Percentiles rank a stretch among this genome's conserved stretches.
These are phyloP conservation scores for Chalciporus sp. DNA, from an alignment of 1,284 basidiomycete species.

Conservation along the genomic window DNA sequence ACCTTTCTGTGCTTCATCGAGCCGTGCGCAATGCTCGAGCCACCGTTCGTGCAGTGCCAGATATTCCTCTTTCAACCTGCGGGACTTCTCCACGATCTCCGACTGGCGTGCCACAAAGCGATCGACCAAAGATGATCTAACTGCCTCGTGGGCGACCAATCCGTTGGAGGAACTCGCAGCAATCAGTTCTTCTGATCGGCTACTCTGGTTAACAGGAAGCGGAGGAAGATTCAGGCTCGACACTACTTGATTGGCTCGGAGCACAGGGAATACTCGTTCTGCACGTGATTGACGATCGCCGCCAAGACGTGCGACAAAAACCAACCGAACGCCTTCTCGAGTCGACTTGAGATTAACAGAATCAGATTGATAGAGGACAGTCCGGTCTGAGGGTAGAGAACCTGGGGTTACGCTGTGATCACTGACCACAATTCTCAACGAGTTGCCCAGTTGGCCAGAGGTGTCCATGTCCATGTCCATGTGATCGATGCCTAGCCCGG, in stretches of 20 bases:
- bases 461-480: conserved; percentile 9
- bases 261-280: conserved; percentile 62
- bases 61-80: conserved; percentile 68
- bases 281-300: conserved; percentile 60
- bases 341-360: conserved; percentile 44
- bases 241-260: conserved; percentile 58
- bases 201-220: conserved; percentile 28
- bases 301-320: conserved; percentile 60
- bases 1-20: conserved; percentile 51
- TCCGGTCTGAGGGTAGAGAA: conserved; percentile 6
- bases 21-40: conserved; percentile 65
- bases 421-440: conserved; percentile 34
- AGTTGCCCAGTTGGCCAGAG: conserved; percentile 11
- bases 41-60: conserved; percentile 68
- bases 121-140: conserved; percentile 51
- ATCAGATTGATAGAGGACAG: conserved; percentile 16
- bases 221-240: conserved; percentile 28
- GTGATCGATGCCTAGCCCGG: conserved; percentile 10
- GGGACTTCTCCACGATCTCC: conserved; percentile 55
- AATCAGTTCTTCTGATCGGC: conserved; percentile 50
- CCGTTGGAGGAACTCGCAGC: conserved; percentile 39
- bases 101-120: conserved; percentile 57
- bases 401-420: conserved; percentile 28
- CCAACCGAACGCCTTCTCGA: conserved; percentile 59
- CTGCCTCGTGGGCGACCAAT: conserved; percentile 40